Percentiles rank a stretch among this genome's conserved stretches.
phyloP scores from a whole-genome alignment of 192 early-diverging fungal genomes.

The Dissophora globulifera region DNA sequence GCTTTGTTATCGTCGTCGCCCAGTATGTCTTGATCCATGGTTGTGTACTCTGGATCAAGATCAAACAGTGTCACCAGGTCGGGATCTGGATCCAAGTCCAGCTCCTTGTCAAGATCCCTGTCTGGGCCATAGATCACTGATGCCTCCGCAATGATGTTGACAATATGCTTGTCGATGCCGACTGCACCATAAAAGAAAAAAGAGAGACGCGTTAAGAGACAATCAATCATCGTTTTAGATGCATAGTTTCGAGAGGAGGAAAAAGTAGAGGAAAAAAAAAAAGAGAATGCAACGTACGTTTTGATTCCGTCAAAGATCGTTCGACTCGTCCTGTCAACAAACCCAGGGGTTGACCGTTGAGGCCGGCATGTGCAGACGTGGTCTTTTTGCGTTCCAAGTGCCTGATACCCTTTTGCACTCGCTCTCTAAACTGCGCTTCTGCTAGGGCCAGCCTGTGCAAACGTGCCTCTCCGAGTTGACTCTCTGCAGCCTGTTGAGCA shows the following conservation, averaged over 20 bases:
- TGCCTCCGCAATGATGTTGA: constrained; percentile 45
- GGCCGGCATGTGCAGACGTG: background rate
- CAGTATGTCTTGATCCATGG: background rate
- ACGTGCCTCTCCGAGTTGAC: constrained; percentile 24
- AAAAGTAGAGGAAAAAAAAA: background rate
- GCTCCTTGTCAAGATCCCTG: constrained; percentile 28
- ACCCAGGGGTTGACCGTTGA: constrained; percentile 7
- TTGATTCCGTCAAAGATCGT: constrained; percentile 43
- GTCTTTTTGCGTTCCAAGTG: constrained; percentile 27
- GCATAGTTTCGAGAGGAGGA: too few relatives aligned
- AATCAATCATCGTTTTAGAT: too few relatives aligned
- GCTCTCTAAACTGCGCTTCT: constrained; percentile 21
- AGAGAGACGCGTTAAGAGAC: too few relatives aligned
- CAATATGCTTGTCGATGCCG: constrained; percentile 47
- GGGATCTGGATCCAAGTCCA: constrained; percentile 25
- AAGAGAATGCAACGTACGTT: constrained; percentile 12
- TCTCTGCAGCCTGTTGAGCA: constrained; percentile 24
- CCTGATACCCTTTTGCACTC: constrained; percentile 30
- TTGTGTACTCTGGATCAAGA: constrained; percentile 26
- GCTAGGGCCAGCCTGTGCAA: constrained; percentile 31
- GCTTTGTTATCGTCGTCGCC: background rate
- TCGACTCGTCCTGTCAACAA: constrained; percentile 35
- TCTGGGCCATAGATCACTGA: constrained; percentile 38
- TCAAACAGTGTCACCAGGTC: constrained; percentile 21
- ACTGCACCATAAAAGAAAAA: too few relatives aligned